Percentiles rank a stretch among this genome's conserved stretches.
Evolutionary conservation across 2,329 filamentous ascomycete species (phyloP).

Genomic region (Cercospora sojina): DNA sequence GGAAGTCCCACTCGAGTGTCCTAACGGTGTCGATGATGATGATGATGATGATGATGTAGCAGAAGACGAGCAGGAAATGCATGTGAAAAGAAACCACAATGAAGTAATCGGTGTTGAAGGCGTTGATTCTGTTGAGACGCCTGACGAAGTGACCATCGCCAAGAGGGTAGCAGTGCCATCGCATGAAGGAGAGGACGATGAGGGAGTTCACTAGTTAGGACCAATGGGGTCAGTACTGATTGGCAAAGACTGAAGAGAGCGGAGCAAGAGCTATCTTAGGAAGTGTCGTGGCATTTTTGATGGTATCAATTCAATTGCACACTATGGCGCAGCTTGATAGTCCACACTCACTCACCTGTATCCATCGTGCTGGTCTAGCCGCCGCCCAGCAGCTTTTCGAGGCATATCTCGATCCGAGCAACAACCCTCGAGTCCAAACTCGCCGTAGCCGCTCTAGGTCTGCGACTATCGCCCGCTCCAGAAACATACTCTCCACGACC

Average conservation of each 20-base stretch:
- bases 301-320: not conserved
- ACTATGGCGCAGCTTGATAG: not conserved
- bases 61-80: not conserved
- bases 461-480: no score
- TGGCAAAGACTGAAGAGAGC: not conserved
- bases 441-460: no score
- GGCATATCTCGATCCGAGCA: not conserved
- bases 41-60: no score
- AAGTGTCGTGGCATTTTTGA: not conserved
- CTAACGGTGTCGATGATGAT: not conserved
- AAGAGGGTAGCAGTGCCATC: not conserved
- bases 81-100: not conserved
- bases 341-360: no score
- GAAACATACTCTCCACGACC: not conserved
- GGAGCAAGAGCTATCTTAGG: not conserved
- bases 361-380: no score
- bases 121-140: not conserved
- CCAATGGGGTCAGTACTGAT: no score
- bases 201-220: accelerated
- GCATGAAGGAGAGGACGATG: not conserved
- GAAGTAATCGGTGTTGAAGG: not conserved
- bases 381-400: not conserved
- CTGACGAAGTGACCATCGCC: not conserved
- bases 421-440: not conserved
- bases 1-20: not conserved